phyloP scores from a whole-genome alignment of 148 eudicot genomes.

The Rhododendron williamsianum region DNA sequence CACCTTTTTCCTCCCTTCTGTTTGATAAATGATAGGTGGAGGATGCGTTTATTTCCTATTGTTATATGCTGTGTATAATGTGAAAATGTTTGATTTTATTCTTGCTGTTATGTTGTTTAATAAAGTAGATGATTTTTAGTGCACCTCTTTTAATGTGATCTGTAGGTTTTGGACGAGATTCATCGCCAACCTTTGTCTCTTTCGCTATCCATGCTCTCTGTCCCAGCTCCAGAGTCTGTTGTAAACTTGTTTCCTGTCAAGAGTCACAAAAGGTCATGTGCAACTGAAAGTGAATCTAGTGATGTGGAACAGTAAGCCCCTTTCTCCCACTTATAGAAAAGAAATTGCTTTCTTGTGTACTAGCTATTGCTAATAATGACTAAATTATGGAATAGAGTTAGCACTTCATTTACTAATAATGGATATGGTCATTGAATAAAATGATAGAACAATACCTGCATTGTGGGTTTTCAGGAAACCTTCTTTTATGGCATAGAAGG shows the following conservation, averaged over 20 bases:
- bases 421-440: not conserved
- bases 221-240: constrained; percentile 75
- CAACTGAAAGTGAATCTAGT: constrained; percentile 33
- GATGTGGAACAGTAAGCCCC: constrained; percentile 72
- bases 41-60: not conserved
- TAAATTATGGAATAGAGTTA: not conserved
- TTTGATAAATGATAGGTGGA: not conserved
- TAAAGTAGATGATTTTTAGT: not conserved
- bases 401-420: not conserved
- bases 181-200: constrained; percentile 66
- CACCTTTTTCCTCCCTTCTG: not conserved
- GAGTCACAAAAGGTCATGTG: constrained; percentile 32
- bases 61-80: not conserved
- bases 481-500: not conserved
- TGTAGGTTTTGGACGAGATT: constrained; percentile 81
- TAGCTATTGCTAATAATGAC: not conserved
- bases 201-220: constrained; percentile 53
- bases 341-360: not conserved
- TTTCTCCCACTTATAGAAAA: not conserved
- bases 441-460: not conserved
- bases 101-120: not conserved
- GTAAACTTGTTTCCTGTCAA: constrained; percentile 71
- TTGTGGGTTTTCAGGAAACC: not conserved
- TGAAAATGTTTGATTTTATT: not conserved
- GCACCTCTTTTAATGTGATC: not conserved